A percentile compares a stretch with the other conserved stretches of the same genome.
Evolutionary conservation across 495 filamentous ascomycete species (phyloP).

Genomic region (Ascodesmis nigricans): DNA sequence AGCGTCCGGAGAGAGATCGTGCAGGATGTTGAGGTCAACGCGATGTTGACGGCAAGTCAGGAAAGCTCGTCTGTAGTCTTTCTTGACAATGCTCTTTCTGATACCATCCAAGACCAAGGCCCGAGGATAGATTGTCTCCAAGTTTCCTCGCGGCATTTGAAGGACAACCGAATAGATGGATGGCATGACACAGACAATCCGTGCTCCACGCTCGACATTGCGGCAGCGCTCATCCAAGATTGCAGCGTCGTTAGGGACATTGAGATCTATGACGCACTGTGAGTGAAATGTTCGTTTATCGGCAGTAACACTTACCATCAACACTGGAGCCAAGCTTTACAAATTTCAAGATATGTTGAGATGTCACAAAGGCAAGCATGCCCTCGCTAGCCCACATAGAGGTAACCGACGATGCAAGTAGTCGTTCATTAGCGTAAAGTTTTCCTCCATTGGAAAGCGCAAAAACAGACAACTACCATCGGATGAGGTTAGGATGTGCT

Average conservation of each 20-base stretch:
- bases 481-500: conserved; percentile 5
- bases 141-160: conserved; percentile 85
- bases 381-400: conserved; percentile 65
- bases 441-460: conserved; percentile 49
- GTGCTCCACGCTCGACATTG: conserved; percentile 72
- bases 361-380: conserved; percentile 80
- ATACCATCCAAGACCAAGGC: conserved; percentile 82
- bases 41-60: conserved; percentile 71
- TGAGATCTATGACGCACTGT: conserved; percentile 31
- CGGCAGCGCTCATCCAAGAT: conserved; percentile 82
- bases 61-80: conserved; percentile 67
- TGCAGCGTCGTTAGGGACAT: conserved; percentile 68
- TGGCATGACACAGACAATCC: conserved; percentile 73
- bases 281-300: conserved; percentile 1
- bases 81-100: conserved; percentile 49
- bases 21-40: conserved; percentile 96
- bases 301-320: conserved; percentile 32
- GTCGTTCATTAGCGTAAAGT: conserved; percentile 52
- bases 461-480: conserved; percentile 31
- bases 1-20: conserved; percentile 66
- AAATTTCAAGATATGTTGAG: conserved; percentile 78
- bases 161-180: conserved; percentile 59
- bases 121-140: conserved; percentile 85
- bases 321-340: conserved; percentile 44
- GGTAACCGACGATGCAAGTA: conserved; percentile 65